A percentile compares a stretch with the other conserved stretches of the same genome.
Conservation (phyloP, 108 stramenopile species). For the Schizochytrium sp. region DNA sequence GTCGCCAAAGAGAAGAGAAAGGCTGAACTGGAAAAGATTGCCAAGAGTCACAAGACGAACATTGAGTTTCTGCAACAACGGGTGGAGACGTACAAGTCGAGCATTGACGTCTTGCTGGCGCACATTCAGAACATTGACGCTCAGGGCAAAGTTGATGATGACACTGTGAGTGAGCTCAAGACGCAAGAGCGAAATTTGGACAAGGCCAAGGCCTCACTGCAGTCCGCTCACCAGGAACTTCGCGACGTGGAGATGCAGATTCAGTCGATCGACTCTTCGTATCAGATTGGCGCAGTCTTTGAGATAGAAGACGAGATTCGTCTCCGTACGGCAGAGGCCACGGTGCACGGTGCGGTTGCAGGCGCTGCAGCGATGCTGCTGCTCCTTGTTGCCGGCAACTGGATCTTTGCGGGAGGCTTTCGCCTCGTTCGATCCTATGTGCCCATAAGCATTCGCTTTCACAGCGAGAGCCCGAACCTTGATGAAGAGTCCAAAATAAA, state of each 20-base stretch:
- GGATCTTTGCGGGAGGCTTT: not conserved
- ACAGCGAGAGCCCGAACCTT: not conserved
- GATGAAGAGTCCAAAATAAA: not conserved
- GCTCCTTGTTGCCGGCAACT: not conserved
- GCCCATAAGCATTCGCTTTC: not conserved
- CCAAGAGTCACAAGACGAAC: not conserved
- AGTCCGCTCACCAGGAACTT: not conserved
- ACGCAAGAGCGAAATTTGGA: not conserved
- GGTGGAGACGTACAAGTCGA: not conserved
- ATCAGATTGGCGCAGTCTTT: not conserved
- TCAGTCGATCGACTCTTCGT: not conserved
- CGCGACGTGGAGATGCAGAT: not conserved
- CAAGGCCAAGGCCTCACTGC: not conserved
- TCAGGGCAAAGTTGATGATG: not conserved
- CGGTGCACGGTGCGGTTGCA: conserved; percentile 11
- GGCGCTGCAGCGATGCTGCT: conserved; percentile 12
- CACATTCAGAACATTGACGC: not conserved
- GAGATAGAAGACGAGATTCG: not conserved
- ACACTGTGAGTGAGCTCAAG: not conserved
- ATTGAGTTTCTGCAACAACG: not conserved
- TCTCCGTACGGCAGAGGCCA: not conserved
- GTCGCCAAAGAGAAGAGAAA: not conserved
- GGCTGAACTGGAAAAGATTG: not conserved
- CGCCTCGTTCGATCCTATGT: not conserved
- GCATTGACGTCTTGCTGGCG: not conserved